phyloP scores from a whole-genome alignment of 1,284 basidiomycete genomes.

The Boletus calvinii region DNA sequence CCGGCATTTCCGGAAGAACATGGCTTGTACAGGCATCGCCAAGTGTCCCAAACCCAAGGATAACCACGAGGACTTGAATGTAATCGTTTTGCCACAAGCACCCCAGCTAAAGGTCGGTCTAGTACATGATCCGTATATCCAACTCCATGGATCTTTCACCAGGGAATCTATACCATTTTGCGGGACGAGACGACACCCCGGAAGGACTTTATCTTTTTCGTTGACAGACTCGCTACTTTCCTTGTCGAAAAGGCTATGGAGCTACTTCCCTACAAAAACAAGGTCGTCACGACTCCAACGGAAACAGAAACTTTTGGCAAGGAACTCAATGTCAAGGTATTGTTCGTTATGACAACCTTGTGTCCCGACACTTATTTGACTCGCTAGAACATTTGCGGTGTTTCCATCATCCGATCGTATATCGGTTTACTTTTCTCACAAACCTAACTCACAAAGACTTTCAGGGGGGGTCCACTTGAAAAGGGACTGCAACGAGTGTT shows the following conservation, averaged over 20 bases:
- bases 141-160: constrained; percentile 5
- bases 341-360: not conserved
- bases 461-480: constrained; percentile 85
- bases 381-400: constrained; percentile 65
- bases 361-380: constrained; percentile 4
- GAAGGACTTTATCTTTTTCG: constrained; percentile 89
- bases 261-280: constrained; percentile 69
- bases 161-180: constrained; percentile 89
- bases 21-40: constrained; percentile 49
- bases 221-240: constrained; percentile 82
- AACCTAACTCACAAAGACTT: constrained; percentile 11
- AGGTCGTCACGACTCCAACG: constrained; percentile 69
- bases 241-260: constrained; percentile 86
- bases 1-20: constrained; percentile 69
- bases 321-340: constrained; percentile 56
- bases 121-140: constrained; percentile 44
- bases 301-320: constrained; percentile 61
- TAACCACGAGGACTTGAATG: constrained; percentile 46
- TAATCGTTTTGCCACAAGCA: constrained; percentile 77
- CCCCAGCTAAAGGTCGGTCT: constrained; percentile 71
- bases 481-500: constrained; percentile 89
- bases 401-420: constrained; percentile 81
- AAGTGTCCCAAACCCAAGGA: constrained; percentile 35
- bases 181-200: constrained; percentile 68
- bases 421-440: constrained; percentile 29